Evolutionary conservation across 2,329 filamentous ascomycete genomes (phyloP), one percentile per base, ranked within the genome.

Genomic region (Apiospora sp.): DNA sequence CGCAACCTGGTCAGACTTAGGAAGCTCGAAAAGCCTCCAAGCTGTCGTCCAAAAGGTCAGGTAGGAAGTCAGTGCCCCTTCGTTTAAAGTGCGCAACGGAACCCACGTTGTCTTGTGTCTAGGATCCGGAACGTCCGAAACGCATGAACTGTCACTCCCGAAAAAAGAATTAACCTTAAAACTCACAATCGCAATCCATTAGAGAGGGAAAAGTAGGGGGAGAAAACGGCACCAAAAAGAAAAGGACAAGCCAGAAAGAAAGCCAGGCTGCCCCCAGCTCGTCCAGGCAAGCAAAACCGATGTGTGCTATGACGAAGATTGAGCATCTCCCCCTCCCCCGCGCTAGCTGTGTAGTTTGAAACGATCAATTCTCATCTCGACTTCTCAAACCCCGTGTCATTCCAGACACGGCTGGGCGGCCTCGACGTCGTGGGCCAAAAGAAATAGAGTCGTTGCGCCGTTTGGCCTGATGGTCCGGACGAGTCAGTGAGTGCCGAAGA

Each of bases 131-230:
- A 64, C 58, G 58, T 64, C 58, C 58, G 58, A 64, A 64, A 64
- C 58, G 58, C 58, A 41, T 64, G 58, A 64, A 64, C 58, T 64
- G 58, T 64, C 58, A 64, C 58, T 64, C 58, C 58, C 22, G 54
- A 64, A 64, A 64, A 64, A 41, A 41, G 58, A 64, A 41, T 64
- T 64, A 64, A 64, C 58, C 58, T 64, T 64, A 64, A 64, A 64
- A 41, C 44, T 8, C 22, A 49, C 19, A 41, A 2, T 41, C 22
- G 34, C 19, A n/a, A n/a, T 64, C 37, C 7, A 10, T 41, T 10
- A 2, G 34, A n/a, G 19, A 64, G 19, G 24, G 24, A 54, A n/a
- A 13, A 22, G 14, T 16, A 34, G 30, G n/a, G 30, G 30, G 30
- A 30, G 54, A 34, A 6, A 37, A 49, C 46, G 54, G 7, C 30